These are phyloP conservation scores for Atkinsonella texensis DNA, from an alignment of 2,329 filamentous ascomycete genomes.

Conservation along the genomic window DNA sequence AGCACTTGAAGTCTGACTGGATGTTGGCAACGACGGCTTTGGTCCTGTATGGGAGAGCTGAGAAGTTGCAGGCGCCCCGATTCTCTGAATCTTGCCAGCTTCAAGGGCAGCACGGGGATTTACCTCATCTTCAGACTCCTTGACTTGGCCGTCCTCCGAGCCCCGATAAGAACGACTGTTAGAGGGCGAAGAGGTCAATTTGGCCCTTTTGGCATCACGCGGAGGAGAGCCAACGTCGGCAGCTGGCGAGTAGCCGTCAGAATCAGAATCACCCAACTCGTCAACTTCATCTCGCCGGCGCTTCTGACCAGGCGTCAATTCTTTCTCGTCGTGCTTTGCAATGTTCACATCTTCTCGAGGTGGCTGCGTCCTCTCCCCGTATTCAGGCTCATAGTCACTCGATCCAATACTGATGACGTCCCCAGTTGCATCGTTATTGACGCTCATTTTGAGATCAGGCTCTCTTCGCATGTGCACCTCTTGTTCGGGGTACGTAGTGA, in stretches of 20 bases:
- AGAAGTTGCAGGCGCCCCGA: background rate
- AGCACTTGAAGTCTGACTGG: background rate
- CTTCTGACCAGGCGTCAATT: background rate
- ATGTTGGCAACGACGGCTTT: background rate
- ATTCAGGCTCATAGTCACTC: constrained; percentile 2
- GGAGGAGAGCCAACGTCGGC: background rate
- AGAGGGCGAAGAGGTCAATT: constrained; percentile 4
- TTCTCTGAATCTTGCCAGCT: background rate
- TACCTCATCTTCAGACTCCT: constrained; percentile 10
- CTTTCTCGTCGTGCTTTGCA: background rate
- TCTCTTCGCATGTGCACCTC: background rate
- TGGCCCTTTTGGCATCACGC: constrained; percentile 12
- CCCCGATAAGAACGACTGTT: constrained; percentile 5
- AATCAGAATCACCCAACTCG: background rate
- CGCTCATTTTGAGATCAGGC: background rate
- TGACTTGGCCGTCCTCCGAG: constrained; percentile 24
- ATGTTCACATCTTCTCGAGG: background rate
- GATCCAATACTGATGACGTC: constrained; percentile 4
- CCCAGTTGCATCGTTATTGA: background rate
- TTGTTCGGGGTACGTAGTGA: background rate
- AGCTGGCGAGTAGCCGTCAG: constrained; percentile 3
- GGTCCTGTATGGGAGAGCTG: background rate
- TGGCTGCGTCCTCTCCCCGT: background rate
- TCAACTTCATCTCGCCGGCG: background rate
- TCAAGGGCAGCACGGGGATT: constrained; percentile 7